Evolutionary conservation across 768 basidiomycete species (phyloP).

Genomic region (Clitopilus passeckerianus): DNA sequence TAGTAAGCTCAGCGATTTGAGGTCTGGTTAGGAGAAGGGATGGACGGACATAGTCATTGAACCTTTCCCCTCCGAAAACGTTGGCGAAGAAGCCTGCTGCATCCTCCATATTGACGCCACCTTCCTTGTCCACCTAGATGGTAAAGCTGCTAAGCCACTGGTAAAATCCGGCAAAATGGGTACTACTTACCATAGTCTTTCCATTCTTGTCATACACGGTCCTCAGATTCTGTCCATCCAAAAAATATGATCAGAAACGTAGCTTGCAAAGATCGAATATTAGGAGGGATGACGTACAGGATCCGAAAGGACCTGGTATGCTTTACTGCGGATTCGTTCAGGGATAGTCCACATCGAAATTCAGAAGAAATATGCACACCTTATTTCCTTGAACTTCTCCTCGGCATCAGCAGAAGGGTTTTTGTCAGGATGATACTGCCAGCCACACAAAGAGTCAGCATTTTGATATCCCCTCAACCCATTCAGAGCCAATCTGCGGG

Average conservation of each 20-base stretch:
- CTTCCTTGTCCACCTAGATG: constrained; percentile 67
- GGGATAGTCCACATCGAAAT: neutral
- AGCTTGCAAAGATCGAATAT: neutral
- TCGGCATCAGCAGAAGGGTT: constrained; percentile 91
- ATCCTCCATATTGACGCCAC: constrained; percentile 79
- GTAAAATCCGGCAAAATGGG: neutral
- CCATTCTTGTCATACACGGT: constrained; percentile 95
- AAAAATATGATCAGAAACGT: constrained; percentile 1
- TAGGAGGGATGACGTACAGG: constrained; percentile 42
- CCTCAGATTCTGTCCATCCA: constrained; percentile 58
- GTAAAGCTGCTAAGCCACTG: neutral
- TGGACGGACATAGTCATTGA: constrained; percentile 76
- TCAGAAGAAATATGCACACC: constrained; percentile 35
- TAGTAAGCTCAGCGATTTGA: neutral
- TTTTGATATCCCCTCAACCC: neutral
- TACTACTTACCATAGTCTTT: constrained; percentile 65
- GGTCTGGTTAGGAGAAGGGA: neutral
- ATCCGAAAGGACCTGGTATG: constrained; percentile 90
- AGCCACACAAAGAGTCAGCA: neutral
- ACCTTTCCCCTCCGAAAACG: constrained; percentile 94
- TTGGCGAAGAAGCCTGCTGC: constrained; percentile 93
- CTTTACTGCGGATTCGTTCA: constrained; percentile 56
- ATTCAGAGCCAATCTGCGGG: neutral
- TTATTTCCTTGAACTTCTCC: constrained; percentile 95
- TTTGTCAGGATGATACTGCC: constrained; percentile 94